Evolutionary conservation across 1,284 basidiomycete species (phyloP).

Genomic region (Fomitopsis palustris): DNA sequence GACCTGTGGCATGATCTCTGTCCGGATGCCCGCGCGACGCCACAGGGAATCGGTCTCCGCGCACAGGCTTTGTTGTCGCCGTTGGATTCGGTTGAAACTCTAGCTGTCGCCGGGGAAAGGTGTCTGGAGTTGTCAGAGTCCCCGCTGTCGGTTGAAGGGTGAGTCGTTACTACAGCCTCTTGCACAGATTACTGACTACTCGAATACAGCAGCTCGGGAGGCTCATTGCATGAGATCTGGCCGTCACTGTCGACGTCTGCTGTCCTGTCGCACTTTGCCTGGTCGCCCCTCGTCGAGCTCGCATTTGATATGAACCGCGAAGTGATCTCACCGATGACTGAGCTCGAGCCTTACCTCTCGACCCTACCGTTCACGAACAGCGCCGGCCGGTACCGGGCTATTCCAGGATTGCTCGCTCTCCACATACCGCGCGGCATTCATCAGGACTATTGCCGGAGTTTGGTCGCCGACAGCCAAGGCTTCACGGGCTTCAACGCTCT

Average conservation of each 20-base stretch:
- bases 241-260: constrained; percentile 34
- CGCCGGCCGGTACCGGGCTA: constrained; percentile 17
- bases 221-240: constrained; percentile 31
- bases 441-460: constrained; percentile 42
- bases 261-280: constrained; percentile 32
- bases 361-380: constrained; percentile 6
- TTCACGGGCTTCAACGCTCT: constrained; percentile 41
- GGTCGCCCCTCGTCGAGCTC: constrained; percentile 36
- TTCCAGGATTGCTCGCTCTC: constrained; percentile 45
- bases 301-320: constrained; percentile 32
- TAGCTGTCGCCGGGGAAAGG: neutral
- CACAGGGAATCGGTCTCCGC: neutral
- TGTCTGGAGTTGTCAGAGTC: neutral
- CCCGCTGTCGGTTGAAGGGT: neutral
- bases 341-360: constrained; percentile 11
- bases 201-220: constrained; percentile 20
- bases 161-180: neutral
- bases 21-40: neutral
- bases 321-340: constrained; percentile 25
- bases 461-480: constrained; percentile 37
- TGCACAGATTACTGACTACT: neutral
- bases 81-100: neutral
- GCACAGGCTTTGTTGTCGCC: neutral
- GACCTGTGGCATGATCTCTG: neutral
- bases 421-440: constrained; percentile 64